phyloP scores from a whole-genome alignment of 1,284 basidiomycete genomes.

The Chalciporus sp. region DNA sequence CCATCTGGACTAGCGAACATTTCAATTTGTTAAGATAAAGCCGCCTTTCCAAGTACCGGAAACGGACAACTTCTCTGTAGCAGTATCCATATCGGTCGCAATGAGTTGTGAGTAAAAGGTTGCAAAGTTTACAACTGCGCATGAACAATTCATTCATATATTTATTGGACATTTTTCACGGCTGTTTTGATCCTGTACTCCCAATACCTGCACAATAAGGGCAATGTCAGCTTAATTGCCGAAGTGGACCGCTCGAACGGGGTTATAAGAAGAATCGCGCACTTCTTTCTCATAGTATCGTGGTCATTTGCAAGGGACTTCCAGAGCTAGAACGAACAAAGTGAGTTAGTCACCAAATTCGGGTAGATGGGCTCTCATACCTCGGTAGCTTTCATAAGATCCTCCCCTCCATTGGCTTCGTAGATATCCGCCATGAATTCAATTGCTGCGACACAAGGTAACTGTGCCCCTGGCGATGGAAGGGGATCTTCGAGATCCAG shows the following conservation, averaged over 20 bases:
- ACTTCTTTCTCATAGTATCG: slow-evolving; percentile 83
- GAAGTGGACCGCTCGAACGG: slow-evolving; percentile 10
- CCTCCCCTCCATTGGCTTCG: slow-evolving; percentile 51
- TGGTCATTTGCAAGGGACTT: slow-evolving; percentile 67
- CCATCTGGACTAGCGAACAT: not conserved
- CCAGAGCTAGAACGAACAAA: slow-evolving; percentile 57
- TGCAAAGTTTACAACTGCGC: slow-evolving; percentile 10
- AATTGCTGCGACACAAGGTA: slow-evolving; percentile 77
- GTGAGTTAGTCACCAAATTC: slow-evolving; percentile 13
- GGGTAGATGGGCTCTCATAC: slow-evolving; percentile 12
- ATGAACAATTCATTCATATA: slow-evolving; percentile 12
- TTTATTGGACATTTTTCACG: slow-evolving; percentile 25
- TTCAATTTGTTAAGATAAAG: not conserved
- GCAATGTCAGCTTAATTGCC: slow-evolving; percentile 30
- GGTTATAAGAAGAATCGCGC: slow-evolving; percentile 29
- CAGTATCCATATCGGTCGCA: not conserved
- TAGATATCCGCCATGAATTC: slow-evolving; percentile 87
- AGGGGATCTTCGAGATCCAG: slow-evolving; percentile 76
- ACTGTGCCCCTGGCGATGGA: slow-evolving; percentile 65
- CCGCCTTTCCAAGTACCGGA: not conserved
- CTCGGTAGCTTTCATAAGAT: slow-evolving; percentile 30
- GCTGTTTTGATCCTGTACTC: slow-evolving; percentile 52
- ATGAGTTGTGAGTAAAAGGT: not conserved
- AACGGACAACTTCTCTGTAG: not conserved
- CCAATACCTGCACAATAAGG: slow-evolving; percentile 40